Base-by-base conservation (phyloP, 306 rosid species). In the Phaseolus lunatus region DNA sequence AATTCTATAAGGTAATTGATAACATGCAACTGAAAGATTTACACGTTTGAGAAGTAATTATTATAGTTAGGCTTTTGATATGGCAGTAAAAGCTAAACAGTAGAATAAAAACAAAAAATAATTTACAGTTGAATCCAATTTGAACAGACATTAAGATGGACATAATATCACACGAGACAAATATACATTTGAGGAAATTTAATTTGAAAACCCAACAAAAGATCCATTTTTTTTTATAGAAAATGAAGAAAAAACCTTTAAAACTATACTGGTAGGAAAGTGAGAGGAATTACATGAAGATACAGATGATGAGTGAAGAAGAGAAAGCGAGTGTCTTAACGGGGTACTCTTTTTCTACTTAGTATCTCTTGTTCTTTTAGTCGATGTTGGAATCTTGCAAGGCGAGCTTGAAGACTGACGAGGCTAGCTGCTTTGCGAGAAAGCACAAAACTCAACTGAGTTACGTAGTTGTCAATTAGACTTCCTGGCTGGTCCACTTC, bases 401-500 rank as follows among this genome's bases (percentile, higher is more conserved):
- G 91, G 57, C 98, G 97, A 61, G 98, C 89, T 82, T 95, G 98
- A 43, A 95, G 97, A 79, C 96, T 86, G 33, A 90, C 97, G 20
- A 95, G 87, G 77, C 97, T 88, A 14, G 97, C 97, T 26, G 92
- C 97, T 88, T 95, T 95, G 64, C 98, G 97, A 16, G 98, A 92
- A 58, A 95, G 97, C 79, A 92, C 89, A 52, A 87, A 90, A 84
- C 88, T 88, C 89, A 95, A 83, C 84, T 95, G 97, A 31, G 91
- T 83, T 70, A 95, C 96, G 18, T 95, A 95, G 78, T 90, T 89
- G 82, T 95, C 98, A 7, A 95, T 92, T 22, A 73, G 92, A 84
- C 97, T 95, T 29, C 97, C 98, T 16, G 98, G 98, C 83, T 84
- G 97, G 78, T 92, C 98, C 87, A 95, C 98, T 82, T 92, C 97